Evolutionary conservation across 129 eudicot genomes (phyloP).

Genomic region (Chrysanthemum makinoi): DNA sequence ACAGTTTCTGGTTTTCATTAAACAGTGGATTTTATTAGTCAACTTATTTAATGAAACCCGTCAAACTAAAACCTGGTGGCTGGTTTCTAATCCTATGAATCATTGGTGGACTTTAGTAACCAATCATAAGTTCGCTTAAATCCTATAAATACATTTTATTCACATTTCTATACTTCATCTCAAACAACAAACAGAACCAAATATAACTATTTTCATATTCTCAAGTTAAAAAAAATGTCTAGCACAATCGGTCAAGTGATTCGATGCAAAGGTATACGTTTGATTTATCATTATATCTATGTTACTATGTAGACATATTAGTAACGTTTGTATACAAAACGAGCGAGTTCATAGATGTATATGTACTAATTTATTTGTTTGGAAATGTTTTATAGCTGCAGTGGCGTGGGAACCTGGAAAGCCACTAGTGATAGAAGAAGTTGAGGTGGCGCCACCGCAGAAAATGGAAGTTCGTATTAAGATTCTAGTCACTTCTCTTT

Average conservation of each 20-base stretch:
- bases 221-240: constrained; percentile 20
- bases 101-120: background rate
- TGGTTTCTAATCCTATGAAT: constrained; percentile 12
- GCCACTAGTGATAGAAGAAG: constrained; percentile 77
- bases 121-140: background rate
- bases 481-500: constrained; percentile 75
- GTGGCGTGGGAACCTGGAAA: constrained; percentile 91
- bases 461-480: constrained; percentile 71
- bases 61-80: constrained; percentile 21
- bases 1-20: background rate
- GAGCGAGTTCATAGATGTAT: too few relatives aligned
- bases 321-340: too few relatives aligned
- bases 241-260: constrained; percentile 46
- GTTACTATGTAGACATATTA: background rate
- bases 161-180: constrained; percentile 4
- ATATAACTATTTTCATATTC: background rate
- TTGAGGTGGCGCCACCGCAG: constrained; percentile 88
- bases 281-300: background rate
- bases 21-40: constrained; percentile 23
- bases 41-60: background rate
- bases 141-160: background rate
- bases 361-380: background rate
- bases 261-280: constrained; percentile 52
- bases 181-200: constrained; percentile 6
- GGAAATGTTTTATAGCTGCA: constrained; percentile 45